These are phyloP conservation scores for Rhodotorula mucilaginosa DNA, from an alignment of 1,284 basidiomycete species.

Conservation along the genomic window DNA sequence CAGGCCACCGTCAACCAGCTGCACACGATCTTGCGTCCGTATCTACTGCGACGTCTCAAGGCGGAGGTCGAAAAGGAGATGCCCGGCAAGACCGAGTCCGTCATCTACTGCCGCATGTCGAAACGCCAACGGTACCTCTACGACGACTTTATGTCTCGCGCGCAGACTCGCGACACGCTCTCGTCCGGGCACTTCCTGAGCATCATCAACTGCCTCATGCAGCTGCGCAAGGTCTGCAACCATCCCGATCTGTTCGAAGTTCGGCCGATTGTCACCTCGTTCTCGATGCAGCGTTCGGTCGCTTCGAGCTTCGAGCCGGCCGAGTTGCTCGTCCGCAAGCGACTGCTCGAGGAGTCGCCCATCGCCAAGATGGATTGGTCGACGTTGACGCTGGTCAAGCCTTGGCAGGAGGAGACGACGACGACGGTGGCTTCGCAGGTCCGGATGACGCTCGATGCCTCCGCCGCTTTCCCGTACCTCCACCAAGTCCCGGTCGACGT, in stretches of 20 bases:
- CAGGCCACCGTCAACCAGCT: conserved; percentile 83
- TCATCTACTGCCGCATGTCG: conserved; percentile 85
- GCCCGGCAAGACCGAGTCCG: conserved; percentile 91
- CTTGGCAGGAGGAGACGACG: conserved; percentile 51
- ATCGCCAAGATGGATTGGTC: conserved; percentile 58
- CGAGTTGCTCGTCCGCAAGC: conserved; percentile 76
- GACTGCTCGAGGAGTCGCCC: conserved; percentile 58
- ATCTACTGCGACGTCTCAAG: conserved; percentile 89
- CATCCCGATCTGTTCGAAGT: conserved; percentile 89
- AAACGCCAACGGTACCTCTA: conserved; percentile 95
- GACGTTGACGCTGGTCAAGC: conserved; percentile 63
- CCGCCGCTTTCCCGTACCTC: conserved; percentile 56
- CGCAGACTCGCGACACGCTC: conserved; percentile 80
- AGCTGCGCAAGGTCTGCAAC: conserved; percentile 67
- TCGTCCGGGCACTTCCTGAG: conserved; percentile 74
- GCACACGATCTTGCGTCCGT: conserved; percentile 88
- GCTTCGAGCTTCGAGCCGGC: conserved; percentile 82
- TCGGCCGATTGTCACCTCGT: conserved; percentile 86
- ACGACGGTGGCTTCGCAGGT: conserved; percentile 59
- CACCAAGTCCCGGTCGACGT: conserved; percentile 24
- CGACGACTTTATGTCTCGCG: conserved; percentile 95
- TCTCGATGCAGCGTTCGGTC: conserved; percentile 78
- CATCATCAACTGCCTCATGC: conserved; percentile 97
- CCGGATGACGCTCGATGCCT: conserved; percentile 62
- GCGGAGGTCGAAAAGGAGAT: conserved; percentile 94